Conservation (phyloP, 768 basidiomycete genomes). For the Boletus vermiculosoides region DNA sequence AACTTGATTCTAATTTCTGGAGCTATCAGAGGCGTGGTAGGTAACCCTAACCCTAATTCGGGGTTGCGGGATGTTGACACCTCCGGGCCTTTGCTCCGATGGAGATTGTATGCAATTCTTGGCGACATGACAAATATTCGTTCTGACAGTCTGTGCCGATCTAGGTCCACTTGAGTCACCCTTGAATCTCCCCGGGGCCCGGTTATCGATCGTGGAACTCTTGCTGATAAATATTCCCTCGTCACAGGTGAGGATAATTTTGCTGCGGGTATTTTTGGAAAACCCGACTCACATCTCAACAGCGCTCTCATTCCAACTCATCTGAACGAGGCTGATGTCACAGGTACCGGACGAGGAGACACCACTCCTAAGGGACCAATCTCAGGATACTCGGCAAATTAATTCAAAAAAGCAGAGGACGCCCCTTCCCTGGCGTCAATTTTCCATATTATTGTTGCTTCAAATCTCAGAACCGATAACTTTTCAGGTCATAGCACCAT, state of each 20-base stretch:
- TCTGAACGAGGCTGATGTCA: constrained; percentile 1
- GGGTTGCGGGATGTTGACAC: background rate
- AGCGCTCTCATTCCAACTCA: background rate
- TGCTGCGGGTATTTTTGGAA: background rate
- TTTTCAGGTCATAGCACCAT: constrained; percentile 71
- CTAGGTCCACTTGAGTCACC: background rate
- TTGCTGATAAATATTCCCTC: too few species aligned
- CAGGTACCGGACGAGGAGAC: constrained; percentile 54
- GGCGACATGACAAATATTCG: background rate
- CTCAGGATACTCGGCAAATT: constrained; percentile 4
- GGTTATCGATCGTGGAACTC: too few species aligned
- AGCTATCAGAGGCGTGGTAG: background rate
- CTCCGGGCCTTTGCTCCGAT: too few species aligned
- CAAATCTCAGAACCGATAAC: constrained; percentile 77
- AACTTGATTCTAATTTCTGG: too few species aligned
- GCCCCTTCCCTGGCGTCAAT: constrained; percentile 68
- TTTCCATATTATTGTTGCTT: constrained; percentile 63
- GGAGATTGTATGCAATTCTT: too few species aligned
- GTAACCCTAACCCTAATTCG: constrained; percentile 2
- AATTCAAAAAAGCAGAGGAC: constrained; percentile 37
- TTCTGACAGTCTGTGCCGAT: background rate
- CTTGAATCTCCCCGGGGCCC: too few species aligned
- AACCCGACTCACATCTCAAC: background rate
- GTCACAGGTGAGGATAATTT: background rate
- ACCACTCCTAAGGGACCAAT: constrained; percentile 43